phyloP scores from a whole-genome alignment of 2,329 filamentous ascomycete species.

The Pseudocercospora fijiensis region DNA sequence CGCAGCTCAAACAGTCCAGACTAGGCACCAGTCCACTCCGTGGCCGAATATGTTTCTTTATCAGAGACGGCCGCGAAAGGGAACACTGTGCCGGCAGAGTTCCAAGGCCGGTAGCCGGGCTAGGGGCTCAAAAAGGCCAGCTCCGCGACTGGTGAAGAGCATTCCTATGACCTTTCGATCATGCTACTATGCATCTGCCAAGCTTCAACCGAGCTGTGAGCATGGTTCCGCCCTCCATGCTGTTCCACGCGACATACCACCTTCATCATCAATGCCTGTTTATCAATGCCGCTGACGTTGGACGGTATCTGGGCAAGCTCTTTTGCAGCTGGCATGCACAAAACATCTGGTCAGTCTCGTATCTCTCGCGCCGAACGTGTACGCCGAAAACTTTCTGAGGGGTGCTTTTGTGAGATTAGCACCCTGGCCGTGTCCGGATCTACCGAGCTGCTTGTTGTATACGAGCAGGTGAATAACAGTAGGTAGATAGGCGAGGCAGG shows the following conservation, averaged over 20 bases:
- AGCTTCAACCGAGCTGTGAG: not conserved
- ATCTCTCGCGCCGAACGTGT: not conserved
- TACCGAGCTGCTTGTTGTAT: slow-evolving; percentile 5
- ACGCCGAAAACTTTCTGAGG: not conserved
- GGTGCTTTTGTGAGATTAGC: not conserved
- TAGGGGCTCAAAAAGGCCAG: not conserved
- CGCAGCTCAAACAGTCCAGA: not conserved
- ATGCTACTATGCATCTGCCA: not conserved
- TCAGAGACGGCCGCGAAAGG: not conserved
- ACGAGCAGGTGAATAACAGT: not conserved
- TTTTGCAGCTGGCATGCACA: not conserved
- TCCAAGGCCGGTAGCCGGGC: not conserved
- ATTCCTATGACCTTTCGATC: slow-evolving; percentile 1
- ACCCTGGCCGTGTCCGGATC: not conserved
- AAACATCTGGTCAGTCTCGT: not conserved
- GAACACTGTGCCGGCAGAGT: not conserved
- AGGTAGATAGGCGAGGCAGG: not conserved
- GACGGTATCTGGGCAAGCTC: not conserved
- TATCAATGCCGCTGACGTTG: not conserved
- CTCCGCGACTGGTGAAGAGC: not conserved
- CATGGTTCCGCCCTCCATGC: not conserved
- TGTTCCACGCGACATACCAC: not conserved
- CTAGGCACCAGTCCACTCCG: not conserved
- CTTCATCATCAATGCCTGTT: not conserved
- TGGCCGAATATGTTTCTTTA: not conserved